phyloP scores from a whole-genome alignment of 225 moss, liverwort and hornwort species.

The Straminergon stramineum region DNA sequence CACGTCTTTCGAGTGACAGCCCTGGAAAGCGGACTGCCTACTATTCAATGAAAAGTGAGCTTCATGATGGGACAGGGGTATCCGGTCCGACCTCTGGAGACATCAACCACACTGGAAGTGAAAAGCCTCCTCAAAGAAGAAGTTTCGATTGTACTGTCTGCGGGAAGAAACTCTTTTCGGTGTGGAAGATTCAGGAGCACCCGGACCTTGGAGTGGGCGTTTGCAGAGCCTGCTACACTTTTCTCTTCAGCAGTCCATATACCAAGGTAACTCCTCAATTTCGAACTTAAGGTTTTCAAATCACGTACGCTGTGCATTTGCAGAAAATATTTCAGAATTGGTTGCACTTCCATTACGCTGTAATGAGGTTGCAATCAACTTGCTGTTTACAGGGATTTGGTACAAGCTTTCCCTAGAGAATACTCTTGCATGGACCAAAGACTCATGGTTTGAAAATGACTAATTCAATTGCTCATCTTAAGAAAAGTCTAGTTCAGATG shows the following conservation, averaged over 20 bases:
- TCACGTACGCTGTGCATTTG: neutral
- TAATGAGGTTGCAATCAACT: neutral
- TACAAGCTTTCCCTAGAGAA: neutral
- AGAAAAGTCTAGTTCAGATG: neutral
- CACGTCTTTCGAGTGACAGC: neutral
- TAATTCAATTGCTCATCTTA: neutral
- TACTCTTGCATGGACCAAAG: neutral
- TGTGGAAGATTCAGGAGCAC: slow-evolving; percentile 11
- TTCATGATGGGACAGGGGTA: neutral
- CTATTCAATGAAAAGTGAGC: neutral
- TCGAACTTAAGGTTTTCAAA: neutral
- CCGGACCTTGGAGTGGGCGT: slow-evolving; percentile 58
- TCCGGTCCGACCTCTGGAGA: neutral
- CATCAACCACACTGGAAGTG: neutral
- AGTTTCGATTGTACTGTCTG: slow-evolving; percentile 65
- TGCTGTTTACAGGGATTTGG: neutral
- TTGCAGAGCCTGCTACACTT: slow-evolving; percentile 44
- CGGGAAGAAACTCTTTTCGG: neutral
- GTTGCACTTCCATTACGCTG: neutral
- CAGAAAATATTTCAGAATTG: neutral
- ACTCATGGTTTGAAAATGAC: neutral
- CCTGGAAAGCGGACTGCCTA: neutral
- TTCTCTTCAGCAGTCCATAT: slow-evolving; percentile 62
- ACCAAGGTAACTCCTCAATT: slow-evolving; percentile 7
- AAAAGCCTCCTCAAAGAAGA: neutral